These are phyloP conservation scores for Bodo saltans DNA, from an alignment of 78 protist species.

Conservation along the genomic window DNA sequence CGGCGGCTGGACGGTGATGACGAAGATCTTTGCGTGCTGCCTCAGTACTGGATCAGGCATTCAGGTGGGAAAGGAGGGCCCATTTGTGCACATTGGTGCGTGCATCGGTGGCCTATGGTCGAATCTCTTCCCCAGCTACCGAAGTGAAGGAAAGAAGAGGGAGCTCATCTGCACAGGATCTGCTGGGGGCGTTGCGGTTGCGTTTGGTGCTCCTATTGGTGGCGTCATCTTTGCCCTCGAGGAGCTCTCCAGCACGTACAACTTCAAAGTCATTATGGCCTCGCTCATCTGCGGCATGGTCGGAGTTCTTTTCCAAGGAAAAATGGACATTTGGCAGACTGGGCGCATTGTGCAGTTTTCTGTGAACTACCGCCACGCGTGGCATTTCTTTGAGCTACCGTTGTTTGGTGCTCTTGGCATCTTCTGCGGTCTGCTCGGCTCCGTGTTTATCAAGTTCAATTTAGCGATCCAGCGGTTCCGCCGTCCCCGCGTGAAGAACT, in stretches of 20 bases:
- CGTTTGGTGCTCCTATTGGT: slow-evolving; percentile 89
- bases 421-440: slow-evolving; percentile 30
- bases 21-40: background rate
- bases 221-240: slow-evolving; percentile 81
- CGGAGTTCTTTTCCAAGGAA: slow-evolving; percentile 57
- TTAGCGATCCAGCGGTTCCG: background rate
- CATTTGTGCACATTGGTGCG: slow-evolving; percentile 72
- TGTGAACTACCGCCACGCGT: slow-evolving; percentile 25
- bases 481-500: background rate
- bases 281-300: slow-evolving; percentile 60
- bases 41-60: slow-evolving; percentile 65
- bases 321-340: slow-evolving; percentile 19
- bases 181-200: slow-evolving; percentile 75
- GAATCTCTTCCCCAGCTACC: background rate
- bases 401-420: slow-evolving; percentile 53
- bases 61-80: slow-evolving; percentile 87
- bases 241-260: slow-evolving; percentile 69
- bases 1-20: slow-evolving; percentile 22
- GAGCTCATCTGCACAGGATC: slow-evolving; percentile 57
- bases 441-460: background rate
- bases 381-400: slow-evolving; percentile 52
- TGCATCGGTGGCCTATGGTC: background rate
- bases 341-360: slow-evolving; percentile 31
- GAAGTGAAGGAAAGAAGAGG: slow-evolving; percentile 13
- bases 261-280: slow-evolving; percentile 44